These are phyloP conservation scores for Termitomyces sp. DNA, from an alignment of 768 basidiomycete species.

Conservation along the genomic window DNA sequence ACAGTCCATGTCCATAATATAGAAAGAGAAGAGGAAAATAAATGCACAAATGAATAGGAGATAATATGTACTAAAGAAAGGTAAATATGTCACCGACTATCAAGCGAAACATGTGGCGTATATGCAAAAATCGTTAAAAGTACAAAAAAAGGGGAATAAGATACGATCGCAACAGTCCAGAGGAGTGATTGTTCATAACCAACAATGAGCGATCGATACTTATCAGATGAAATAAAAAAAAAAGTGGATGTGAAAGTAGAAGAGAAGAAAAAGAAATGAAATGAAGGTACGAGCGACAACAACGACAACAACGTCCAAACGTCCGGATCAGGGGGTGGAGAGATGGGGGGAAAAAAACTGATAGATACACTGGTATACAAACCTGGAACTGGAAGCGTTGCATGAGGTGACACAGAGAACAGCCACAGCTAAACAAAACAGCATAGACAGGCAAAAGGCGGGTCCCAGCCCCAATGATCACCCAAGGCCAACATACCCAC, in stretches of 20 bases:
- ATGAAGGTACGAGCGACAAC: constrained; percentile 13
- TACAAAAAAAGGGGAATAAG: constrained; percentile 8
- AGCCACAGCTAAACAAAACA: too few relatives aligned
- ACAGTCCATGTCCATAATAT: constrained; percentile 5
- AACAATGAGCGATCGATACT: constrained; percentile 4
- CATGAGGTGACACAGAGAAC: neutral
- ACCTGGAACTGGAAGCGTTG: neutral
- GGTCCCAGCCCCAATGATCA: constrained; percentile 9
- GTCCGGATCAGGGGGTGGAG: neutral
- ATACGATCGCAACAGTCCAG: constrained; percentile 5
- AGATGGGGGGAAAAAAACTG: neutral
- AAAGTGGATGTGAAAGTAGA: neutral
- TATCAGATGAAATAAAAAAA: constrained; percentile 3
- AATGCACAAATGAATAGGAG: neutral
- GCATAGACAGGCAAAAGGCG: too few relatives aligned
- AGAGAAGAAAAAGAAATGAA: constrained; percentile 11
- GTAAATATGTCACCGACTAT: neutral
- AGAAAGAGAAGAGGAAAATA: neutral
- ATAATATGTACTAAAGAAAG: neutral
- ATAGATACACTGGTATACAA: constrained; percentile 13
- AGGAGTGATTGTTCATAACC: neutral
- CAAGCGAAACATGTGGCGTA: constrained; percentile 10
- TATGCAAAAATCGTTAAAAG: constrained; percentile 14
- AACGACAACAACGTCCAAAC: constrained; percentile 19
- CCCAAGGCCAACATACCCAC: constrained; percentile 67